Evolutionary conservation across 768 basidiomycete genomes (phyloP), one percentile per base, ranked within the genome.

Genomic region (Hirschioporus abietinus): DNA sequence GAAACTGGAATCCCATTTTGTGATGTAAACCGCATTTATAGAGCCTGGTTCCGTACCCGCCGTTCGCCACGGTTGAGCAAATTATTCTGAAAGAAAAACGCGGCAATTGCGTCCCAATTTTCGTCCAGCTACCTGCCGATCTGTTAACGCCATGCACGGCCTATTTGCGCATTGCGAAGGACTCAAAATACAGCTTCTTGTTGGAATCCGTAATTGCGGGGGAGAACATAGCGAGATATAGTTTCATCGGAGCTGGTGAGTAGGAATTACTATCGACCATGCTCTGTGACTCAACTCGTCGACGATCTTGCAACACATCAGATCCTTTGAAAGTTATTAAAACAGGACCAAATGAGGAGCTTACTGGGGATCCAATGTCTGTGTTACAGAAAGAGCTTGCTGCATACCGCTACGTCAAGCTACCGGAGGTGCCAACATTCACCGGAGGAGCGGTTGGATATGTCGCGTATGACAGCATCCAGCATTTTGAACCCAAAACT

Each of bases 401-500:
- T 7, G 80, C 90, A 64, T 93, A 99, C 80, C 84, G 90, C 76
- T 97, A 96, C 75, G 86, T 97, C 77, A 91, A 91, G 75, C 87
- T 97, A 26, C 95, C 95, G 5, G 92, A 96, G 76, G 83, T 96
- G 36, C 89, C 93, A 1, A 96, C 96, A 0, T 97, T 99, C 75
- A 96, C 95, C 60, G 97, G 97, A 60, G 97, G 97, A 60, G 96
- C 96, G 1, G 93, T 99, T 73, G 97, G 97, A 65, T 99, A 97
- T 76, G 94, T 99, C 68, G 87, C 94, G 15, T 99, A 95, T 79
- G 97, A 99, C 76, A 95, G 94, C 76, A 88, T 99, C 66, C 93
- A 92, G 66, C 88, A 98, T 76, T 99, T 99, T 72, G 97, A 99
- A 76, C 95, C 97, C 64, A 94, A 91, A 79, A 95, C 95, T 7